Evolutionary conservation across 202 grass and related monocot species (phyloP).

Genomic region (Miscanthus sacchariflorus): DNA sequence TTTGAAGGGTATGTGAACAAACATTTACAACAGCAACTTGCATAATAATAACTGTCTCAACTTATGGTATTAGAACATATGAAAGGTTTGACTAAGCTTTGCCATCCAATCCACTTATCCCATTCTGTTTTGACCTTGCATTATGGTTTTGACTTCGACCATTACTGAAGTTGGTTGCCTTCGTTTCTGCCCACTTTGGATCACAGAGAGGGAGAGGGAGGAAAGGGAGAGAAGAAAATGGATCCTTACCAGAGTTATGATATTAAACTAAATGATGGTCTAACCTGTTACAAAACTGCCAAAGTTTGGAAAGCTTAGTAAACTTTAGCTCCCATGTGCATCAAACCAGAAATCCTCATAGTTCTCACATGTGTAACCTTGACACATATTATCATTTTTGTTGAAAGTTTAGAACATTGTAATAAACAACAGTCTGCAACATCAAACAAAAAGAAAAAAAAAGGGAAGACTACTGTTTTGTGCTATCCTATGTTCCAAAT

Average conservation of each 20-base stretch:
- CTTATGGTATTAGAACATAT: not conserved
- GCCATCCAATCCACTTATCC: not conserved
- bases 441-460: not conserved
- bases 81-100: not conserved
- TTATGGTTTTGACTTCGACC: not conserved
- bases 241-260: not conserved
- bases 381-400: not conserved
- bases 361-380: not conserved
- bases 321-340: not conserved
- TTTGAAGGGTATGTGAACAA: not conserved
- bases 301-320: not conserved
- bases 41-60: not conserved
- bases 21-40: not conserved
- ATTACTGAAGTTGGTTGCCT: not conserved
- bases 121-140: not conserved
- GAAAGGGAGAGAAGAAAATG: not conserved
- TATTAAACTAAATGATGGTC: not conserved
- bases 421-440: not conserved
- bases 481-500: not conserved
- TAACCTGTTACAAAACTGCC: not conserved
- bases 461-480: not conserved
- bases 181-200: not conserved
- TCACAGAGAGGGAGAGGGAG: not conserved
- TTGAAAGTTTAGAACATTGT: not conserved
- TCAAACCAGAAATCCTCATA: not conserved